Conservation (phyloP, 2,329 filamentous ascomycete species). For the Penicillium griseofulvum region DNA sequence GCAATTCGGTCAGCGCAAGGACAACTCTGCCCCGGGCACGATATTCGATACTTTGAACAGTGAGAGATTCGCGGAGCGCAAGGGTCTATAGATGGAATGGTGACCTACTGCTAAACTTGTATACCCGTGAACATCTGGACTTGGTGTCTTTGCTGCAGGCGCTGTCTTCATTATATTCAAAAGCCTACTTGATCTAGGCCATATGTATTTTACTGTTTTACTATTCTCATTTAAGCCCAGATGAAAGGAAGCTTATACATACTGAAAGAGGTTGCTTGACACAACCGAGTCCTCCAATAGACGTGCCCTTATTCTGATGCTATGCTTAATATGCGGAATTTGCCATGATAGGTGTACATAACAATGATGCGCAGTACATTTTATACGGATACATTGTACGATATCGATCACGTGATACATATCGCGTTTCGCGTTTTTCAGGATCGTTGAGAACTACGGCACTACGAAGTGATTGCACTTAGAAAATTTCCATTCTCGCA, state of each 20-base stretch:
- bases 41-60: constrained; percentile 38
- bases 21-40: constrained; percentile 27
- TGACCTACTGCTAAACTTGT: constrained; percentile 3
- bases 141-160: constrained; percentile 1
- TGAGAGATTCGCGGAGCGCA: constrained; percentile 37
- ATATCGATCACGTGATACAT: constrained; percentile 11
- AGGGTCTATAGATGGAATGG: constrained; percentile 21
- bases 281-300: neutral
- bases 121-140: constrained; percentile 8
- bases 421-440: neutral
- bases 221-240: constrained; percentile 13
- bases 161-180: constrained; percentile 11
- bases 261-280: neutral
- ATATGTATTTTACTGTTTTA: constrained; percentile 22
- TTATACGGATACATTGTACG: neutral
- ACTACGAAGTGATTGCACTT: neutral
- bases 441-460: constrained; percentile 1
- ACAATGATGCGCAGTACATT: neutral
- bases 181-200: constrained; percentile 8
- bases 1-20: constrained; percentile 42
- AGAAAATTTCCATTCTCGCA: neutral
- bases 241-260: constrained; percentile 3
- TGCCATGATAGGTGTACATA: neutral
- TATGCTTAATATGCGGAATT: neutral
- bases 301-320: neutral